These are phyloP conservation scores for Citrullus colocynthis DNA, from an alignment of 306 rosid genomes.

Conservation along the genomic window DNA sequence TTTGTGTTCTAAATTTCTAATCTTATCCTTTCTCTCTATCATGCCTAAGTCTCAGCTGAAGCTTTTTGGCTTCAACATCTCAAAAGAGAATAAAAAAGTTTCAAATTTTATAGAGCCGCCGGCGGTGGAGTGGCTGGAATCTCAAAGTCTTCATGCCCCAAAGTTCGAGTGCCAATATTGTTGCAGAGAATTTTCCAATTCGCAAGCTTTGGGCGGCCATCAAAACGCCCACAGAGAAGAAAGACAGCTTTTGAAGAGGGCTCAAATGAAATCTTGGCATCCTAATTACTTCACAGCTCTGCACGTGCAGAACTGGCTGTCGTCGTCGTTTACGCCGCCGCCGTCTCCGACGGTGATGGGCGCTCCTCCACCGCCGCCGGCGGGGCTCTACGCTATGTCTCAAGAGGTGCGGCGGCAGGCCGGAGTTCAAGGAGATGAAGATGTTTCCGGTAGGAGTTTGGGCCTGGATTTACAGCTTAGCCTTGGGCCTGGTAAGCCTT, in stretches of 20 bases:
- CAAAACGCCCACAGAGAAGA: slow-evolving; percentile 19
- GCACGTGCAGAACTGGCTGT: slow-evolving; percentile 15
- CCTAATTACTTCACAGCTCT: slow-evolving; percentile 25
- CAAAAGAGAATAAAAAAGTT: slow-evolving; percentile 4
- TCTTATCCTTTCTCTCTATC: background rate
- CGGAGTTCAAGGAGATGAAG: background rate
- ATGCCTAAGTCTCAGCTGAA: slow-evolving; percentile 11
- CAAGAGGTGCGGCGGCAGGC: slow-evolving; percentile 1
- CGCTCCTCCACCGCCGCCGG: background rate
- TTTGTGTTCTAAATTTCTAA: background rate
- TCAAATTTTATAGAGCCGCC: background rate
- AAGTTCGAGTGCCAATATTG: slow-evolving; percentile 47
- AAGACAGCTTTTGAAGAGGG: slow-evolving; percentile 33
- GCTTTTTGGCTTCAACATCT: slow-evolving; percentile 43
- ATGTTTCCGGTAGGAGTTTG: slow-evolving; percentile 7
- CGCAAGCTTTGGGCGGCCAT: slow-evolving; percentile 56
- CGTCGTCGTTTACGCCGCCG: slow-evolving; percentile 8
- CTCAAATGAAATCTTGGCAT: slow-evolving; percentile 24
- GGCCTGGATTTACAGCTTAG: slow-evolving; percentile 39
- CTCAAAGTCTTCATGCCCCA: background rate
- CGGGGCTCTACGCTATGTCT: background rate
- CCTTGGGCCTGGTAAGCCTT: slow-evolving; percentile 12
- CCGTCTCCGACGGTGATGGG: background rate
- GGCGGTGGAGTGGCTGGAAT: background rate
- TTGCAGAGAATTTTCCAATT: slow-evolving; percentile 32